phyloP scores from a whole-genome alignment of 345 rosid species.

The Salix suchowensis region DNA sequence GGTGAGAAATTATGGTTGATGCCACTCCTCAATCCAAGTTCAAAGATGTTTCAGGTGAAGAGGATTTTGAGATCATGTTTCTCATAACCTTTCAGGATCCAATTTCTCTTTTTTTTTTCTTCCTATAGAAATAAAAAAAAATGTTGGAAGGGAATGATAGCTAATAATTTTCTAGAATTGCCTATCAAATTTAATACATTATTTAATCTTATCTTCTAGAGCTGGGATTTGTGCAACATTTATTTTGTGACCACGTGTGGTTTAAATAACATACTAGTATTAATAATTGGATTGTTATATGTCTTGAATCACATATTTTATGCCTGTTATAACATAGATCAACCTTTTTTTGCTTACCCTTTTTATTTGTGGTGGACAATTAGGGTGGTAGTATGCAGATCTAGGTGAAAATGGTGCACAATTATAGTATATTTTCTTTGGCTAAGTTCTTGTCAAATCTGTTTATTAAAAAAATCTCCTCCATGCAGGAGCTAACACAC shows the following conservation, averaged over 20 bases:
- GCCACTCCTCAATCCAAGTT: slow-evolving; percentile 38
- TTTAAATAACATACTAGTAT: too few relatives aligned
- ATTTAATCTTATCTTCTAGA: neutral
- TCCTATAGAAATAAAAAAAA: too few relatives aligned
- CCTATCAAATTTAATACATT: neutral
- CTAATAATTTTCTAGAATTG: neutral
- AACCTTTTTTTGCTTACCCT: neutral
- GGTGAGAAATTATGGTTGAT: slow-evolving; percentile 25
- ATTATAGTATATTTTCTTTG: neutral
- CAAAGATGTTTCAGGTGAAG: slow-evolving; percentile 41
- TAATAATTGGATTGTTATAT: neutral
- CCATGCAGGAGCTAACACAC: slow-evolving; percentile 41
- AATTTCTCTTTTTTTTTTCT: neutral
- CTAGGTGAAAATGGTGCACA: neutral
- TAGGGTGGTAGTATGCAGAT: neutral
- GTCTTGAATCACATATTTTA: neutral
- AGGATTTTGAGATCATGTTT: slow-evolving; percentile 1
- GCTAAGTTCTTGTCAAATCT: neutral
- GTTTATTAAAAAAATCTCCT: neutral
- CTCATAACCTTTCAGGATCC: neutral
- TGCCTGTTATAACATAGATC: neutral
- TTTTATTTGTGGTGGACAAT: neutral
- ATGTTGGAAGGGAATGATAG: neutral
- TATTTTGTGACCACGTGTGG: neutral
- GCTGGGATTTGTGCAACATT: neutral